phyloP scores from a whole-genome alignment of 2,329 filamentous ascomycete genomes.

The Alternaria rosae region DNA sequence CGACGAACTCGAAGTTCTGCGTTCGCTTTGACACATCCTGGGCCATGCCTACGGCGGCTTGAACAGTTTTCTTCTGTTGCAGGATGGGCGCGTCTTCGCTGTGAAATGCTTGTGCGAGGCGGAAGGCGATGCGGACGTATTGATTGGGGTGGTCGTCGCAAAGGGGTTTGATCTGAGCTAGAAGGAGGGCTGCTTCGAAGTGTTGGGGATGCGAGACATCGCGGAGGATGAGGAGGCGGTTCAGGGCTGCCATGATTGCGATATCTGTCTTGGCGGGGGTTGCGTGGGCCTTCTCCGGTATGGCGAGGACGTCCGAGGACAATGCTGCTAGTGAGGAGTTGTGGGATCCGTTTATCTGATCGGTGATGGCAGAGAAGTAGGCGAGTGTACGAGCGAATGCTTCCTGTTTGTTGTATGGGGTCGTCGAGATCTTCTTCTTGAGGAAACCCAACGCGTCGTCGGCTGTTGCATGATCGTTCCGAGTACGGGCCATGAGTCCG shows the following conservation, averaged over 20 bases:
- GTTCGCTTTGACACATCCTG: constrained; percentile 73
- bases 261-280: constrained; percentile 50
- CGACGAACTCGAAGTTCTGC: constrained; percentile 80
- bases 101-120: constrained; percentile 73
- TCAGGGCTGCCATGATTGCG: constrained; percentile 57
- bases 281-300: constrained; percentile 48
- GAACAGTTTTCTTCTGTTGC: constrained; percentile 79
- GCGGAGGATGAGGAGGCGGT: constrained; percentile 58
- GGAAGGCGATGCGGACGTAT: constrained; percentile 79
- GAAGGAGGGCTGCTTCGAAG: constrained; percentile 63
- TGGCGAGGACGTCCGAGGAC: constrained; percentile 65
- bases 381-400: constrained; percentile 63
- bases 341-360: constrained; percentile 79
- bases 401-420: constrained; percentile 50
- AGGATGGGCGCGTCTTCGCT: constrained; percentile 71
- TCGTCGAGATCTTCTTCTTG: constrained; percentile 47
- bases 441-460: constrained; percentile 3
- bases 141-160: constrained; percentile 74
- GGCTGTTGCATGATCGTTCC: constrained; percentile 70
- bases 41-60: constrained; percentile 60
- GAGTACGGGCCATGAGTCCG: constrained; percentile 72
- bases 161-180: constrained; percentile 71
- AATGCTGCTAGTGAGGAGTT: constrained; percentile 73
- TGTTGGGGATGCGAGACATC: constrained; percentile 54
- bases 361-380: constrained; percentile 78